Percentiles rank a stretch among this genome's conserved stretches.
phyloP scores from a whole-genome alignment of 495 filamentous ascomycete species.

The Lepidopterella palustris region DNA sequence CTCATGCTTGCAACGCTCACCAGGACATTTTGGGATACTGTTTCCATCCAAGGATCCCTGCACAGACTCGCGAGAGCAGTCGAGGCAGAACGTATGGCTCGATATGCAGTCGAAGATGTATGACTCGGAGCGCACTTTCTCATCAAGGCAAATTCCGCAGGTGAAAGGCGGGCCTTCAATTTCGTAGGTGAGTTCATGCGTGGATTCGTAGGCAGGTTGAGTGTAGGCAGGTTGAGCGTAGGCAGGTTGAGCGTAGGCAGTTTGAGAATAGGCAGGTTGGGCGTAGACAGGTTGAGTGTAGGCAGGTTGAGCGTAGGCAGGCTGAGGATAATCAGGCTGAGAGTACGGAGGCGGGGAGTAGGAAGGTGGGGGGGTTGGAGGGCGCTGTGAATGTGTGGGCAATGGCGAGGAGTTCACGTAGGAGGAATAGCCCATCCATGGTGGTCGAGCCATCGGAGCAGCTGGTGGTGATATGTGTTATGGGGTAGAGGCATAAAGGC shows the following conservation, averaged over 20 bases:
- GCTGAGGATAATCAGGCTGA: too few species aligned
- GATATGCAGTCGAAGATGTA: not conserved
- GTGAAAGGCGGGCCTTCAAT: slow-evolving; percentile 1
- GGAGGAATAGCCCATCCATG: too few species aligned
- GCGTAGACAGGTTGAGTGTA: not conserved
- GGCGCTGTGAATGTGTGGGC: too few species aligned
- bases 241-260: not conserved
- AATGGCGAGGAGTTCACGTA: too few species aligned
- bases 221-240: not conserved
- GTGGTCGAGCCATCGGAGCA: too few species aligned
- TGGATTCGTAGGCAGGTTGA: not conserved
- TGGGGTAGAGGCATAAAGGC: too few species aligned
- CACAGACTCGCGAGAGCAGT: slow-evolving; percentile 1
- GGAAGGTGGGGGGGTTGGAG: too few species aligned
- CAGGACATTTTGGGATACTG: not conserved
- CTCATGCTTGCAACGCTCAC: not conserved
- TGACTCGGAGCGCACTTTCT: not conserved
- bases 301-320: too few species aligned
- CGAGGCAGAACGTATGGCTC: not conserved
- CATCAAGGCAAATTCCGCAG: slow-evolving; percentile 1
- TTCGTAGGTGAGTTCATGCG: not conserved
- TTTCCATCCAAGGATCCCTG: not conserved
- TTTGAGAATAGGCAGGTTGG: not conserved
- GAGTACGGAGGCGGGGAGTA: too few species aligned
- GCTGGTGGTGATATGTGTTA: too few species aligned